Percentiles rank a stretch among this genome's conserved stretches.
Conservation (phyloP, 2,329 filamentous ascomycete species). For the Apiospora arundinis region DNA sequence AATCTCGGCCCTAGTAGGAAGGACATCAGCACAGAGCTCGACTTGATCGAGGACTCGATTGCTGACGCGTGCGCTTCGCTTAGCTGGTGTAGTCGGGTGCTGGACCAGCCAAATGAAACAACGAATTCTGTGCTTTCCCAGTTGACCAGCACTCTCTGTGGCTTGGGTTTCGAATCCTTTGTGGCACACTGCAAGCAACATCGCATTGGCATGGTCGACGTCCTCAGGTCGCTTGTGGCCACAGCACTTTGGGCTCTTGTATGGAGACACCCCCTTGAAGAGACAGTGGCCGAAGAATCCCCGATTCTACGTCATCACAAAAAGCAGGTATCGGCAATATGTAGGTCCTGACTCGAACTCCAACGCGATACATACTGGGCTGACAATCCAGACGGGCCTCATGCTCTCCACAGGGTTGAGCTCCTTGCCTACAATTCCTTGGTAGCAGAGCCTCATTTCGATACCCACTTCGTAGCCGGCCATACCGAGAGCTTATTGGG, state of each 20-base stretch:
- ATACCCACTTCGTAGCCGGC: neutral
- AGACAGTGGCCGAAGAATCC: neutral
- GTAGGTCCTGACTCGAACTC: neutral
- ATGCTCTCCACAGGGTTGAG: neutral
- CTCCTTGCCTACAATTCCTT: conserved; percentile 8
- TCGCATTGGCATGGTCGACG: neutral
- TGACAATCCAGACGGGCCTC: neutral
- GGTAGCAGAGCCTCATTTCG: neutral
- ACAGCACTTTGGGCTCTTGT: neutral
- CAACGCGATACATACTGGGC: neutral
- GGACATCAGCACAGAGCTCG: neutral
- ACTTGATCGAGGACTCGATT: neutral
- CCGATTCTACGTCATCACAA: neutral
- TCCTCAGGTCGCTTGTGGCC: neutral
- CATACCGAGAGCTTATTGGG: neutral
- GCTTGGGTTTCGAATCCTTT: neutral
- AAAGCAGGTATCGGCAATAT: neutral
- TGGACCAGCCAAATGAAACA: neutral
- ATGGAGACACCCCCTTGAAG: neutral
- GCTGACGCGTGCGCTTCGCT: neutral
- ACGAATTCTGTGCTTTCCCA: neutral
- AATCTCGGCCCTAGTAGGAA: neutral
- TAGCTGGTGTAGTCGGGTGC: neutral
- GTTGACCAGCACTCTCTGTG: neutral
- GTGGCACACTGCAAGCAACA: neutral